phyloP scores from a whole-genome alignment of 1,284 basidiomycete species.

The Coniferiporia weirii region DNA sequence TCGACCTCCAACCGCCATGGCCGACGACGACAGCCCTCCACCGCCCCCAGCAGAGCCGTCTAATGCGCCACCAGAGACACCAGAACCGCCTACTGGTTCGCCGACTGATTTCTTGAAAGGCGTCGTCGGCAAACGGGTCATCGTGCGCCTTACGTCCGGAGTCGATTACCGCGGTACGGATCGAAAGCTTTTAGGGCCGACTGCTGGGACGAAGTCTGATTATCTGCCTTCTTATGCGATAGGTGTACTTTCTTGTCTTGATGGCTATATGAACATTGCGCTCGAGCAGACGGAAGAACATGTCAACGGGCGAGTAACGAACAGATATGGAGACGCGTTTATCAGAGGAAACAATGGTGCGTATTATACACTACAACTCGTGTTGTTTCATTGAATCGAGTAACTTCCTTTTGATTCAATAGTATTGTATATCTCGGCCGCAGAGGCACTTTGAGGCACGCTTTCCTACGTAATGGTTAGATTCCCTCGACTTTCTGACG shows the following conservation, averaged over 20 bases:
- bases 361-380: slow-evolving; percentile 1
- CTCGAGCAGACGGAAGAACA: slow-evolving; percentile 96
- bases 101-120: slow-evolving; percentile 89
- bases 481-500: neutral
- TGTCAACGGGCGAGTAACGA: slow-evolving; percentile 82
- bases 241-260: slow-evolving; percentile 95
- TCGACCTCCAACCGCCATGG: slow-evolving; percentile 7
- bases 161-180: slow-evolving; percentile 89
- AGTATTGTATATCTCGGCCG: slow-evolving; percentile 44
- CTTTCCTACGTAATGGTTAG: neutral
- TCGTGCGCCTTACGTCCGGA: slow-evolving; percentile 92
- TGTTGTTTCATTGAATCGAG: neutral
- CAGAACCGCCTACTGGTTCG: slow-evolving; percentile 54
- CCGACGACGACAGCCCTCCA: slow-evolving; percentile 11
- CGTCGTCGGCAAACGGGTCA: slow-evolving; percentile 92
- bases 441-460: slow-evolving; percentile 31
- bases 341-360: slow-evolving; percentile 95
- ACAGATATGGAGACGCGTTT: slow-evolving; percentile 91
- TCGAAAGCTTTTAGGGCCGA: neutral
- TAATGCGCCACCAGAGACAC: slow-evolving; percentile 47
- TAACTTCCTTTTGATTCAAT: slow-evolving; percentile 9
- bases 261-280: slow-evolving; percentile 99
- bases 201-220: neutral
- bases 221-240: neutral
- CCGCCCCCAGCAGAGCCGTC: slow-evolving; percentile 33